Evolutionary conservation across 768 basidiomycete genomes (phyloP).

Genomic region (Kwoniella botswanensis): DNA sequence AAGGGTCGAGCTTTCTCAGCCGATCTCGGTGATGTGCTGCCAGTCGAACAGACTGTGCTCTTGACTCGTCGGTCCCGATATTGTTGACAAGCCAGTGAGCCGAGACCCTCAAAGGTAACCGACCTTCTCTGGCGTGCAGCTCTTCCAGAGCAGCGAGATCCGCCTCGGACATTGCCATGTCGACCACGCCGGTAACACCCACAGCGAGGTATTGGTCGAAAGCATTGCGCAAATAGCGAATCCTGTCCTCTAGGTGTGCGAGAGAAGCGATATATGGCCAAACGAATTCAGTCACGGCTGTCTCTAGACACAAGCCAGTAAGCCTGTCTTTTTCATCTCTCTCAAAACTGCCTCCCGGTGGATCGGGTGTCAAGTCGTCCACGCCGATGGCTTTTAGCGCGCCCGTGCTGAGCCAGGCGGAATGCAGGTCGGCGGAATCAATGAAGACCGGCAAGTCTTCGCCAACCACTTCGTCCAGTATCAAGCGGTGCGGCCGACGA

Average conservation of each 20-base stretch:
- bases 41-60: constrained; percentile 14
- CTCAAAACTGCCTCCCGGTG: constrained; percentile 33
- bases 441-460: constrained; percentile 34
- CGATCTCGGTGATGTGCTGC: constrained; percentile 23
- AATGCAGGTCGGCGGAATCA: constrained; percentile 36
- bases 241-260: constrained; percentile 12
- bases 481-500: constrained; percentile 13
- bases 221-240: constrained; percentile 11
- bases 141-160: constrained; percentile 33
- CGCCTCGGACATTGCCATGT: constrained; percentile 30
- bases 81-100: constrained; percentile 27
- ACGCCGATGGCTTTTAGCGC: constrained; percentile 32
- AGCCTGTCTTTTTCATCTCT: constrained; percentile 30
- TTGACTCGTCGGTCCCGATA: constrained; percentile 18
- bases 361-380: constrained; percentile 15
- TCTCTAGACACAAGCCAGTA: constrained; percentile 37
- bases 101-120: constrained; percentile 26
- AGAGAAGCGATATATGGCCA: constrained; percentile 34
- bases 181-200: constrained; percentile 30
- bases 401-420: constrained; percentile 34
- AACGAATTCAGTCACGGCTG: constrained; percentile 29
- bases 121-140: constrained; percentile 10
- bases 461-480: constrained; percentile 29
- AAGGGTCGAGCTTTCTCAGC: constrained; percentile 1
- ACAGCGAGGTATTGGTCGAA: constrained; percentile 28